Evolutionary conservation across 768 basidiomycete species (phyloP).

Genomic region (Amanita pallidorosea): DNA sequence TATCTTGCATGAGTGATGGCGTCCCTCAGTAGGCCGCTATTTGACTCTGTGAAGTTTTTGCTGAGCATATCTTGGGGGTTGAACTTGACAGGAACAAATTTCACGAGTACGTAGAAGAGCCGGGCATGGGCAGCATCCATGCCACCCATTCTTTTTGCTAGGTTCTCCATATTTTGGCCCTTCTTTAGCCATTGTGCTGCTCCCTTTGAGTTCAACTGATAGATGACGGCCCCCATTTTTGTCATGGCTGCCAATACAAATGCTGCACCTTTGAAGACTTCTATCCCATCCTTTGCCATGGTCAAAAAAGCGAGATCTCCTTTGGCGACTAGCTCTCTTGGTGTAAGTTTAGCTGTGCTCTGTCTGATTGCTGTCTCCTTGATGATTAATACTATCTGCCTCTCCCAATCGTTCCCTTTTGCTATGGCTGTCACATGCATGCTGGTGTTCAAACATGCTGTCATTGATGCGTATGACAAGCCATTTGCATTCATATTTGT

Average conservation of each 20-base stretch:
- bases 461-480: too few species aligned
- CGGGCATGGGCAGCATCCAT: too few species aligned
- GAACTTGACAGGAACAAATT: too few species aligned
- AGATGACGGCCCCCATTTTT: not conserved
- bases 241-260: not conserved
- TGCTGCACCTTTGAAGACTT: not conserved
- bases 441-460: too few species aligned
- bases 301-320: not conserved
- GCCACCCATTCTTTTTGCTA: too few species aligned
- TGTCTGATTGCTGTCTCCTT: not conserved
- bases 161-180: too few species aligned
- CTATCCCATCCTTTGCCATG: not conserved
- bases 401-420: not conserved
- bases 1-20: not conserved
- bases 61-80: too few species aligned
- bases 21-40: not conserved
- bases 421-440: not conserved
- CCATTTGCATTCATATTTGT: too few species aligned
- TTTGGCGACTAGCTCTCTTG: not conserved
- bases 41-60: not conserved
- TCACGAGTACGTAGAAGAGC: too few species aligned
- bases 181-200: too few species aligned
- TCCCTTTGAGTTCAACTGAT: not conserved
- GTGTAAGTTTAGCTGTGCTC: not conserved
- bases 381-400: not conserved